Evolutionary conservation across 2,329 filamentous ascomycete genomes (phyloP).

Genomic region (Alternaria triticimaculans): DNA sequence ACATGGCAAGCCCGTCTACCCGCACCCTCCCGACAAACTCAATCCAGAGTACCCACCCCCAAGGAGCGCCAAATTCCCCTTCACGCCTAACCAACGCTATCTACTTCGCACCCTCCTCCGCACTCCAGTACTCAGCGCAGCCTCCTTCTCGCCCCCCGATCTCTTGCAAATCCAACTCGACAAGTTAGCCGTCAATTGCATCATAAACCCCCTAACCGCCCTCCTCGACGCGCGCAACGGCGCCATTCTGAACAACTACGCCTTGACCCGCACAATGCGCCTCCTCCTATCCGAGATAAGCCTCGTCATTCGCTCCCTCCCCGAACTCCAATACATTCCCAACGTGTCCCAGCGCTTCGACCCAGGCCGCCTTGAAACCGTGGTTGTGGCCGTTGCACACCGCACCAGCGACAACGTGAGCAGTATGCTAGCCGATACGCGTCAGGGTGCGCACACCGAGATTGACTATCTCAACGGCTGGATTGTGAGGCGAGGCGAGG

Average conservation of each 20-base stretch:
- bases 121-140: conserved; percentile 66
- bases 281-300: conserved; percentile 77
- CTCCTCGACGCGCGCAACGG: conserved; percentile 79
- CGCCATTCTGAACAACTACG: conserved; percentile 70
- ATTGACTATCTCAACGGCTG: conserved; percentile 90
- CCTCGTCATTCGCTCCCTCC: conserved; percentile 72
- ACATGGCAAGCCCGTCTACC: conserved; percentile 2
- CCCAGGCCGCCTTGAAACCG: conserved; percentile 65
- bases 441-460: conserved; percentile 69
- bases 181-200: conserved; percentile 74
- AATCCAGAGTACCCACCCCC: conserved; percentile 23
- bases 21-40: conserved; percentile 19
- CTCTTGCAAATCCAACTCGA: conserved; percentile 80
- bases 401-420: conserved; percentile 65
- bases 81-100: conserved; percentile 60
- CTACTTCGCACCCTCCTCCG: conserved; percentile 70
- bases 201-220: conserved; percentile 83
- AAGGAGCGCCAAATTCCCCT: conserved; percentile 30
- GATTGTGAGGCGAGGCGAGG: conserved; percentile 74
- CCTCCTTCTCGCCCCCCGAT: conserved; percentile 63
- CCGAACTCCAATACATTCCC: conserved; percentile 71
- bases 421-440: conserved; percentile 72
- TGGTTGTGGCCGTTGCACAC: conserved; percentile 62
- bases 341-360: conserved; percentile 66
- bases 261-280: conserved; percentile 70